phyloP scores from a whole-genome alignment of 257 asterid species.

The Petrea volubilis region DNA sequence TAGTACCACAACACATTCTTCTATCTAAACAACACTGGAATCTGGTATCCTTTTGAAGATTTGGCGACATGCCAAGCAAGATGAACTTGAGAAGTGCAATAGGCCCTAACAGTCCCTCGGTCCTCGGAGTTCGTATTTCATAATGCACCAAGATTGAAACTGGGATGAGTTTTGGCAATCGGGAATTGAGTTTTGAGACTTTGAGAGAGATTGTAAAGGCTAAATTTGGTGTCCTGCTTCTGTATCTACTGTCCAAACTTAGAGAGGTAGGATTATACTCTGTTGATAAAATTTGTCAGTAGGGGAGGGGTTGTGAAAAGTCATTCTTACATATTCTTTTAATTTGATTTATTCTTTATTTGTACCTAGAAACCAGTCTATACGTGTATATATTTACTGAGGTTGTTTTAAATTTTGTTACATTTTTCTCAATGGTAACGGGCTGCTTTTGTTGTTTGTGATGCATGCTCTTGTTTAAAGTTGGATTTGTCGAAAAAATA shows the following conservation, averaged over 20 bases:
- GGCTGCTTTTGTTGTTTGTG: no score
- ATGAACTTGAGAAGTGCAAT: not conserved
- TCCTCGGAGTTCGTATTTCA: not conserved
- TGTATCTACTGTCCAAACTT: no score
- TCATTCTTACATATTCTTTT: not conserved
- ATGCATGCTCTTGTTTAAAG: no score
- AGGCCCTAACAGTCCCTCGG: not conserved
- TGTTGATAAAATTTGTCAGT: not conserved
- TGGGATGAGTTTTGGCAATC: no score
- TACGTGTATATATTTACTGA: slow-evolving; percentile 27
- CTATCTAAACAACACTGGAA: slow-evolving; percentile 21
- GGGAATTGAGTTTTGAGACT: not conserved
- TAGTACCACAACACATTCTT: slow-evolving; percentile 19
- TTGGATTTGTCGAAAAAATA: no score
- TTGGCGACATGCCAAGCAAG: not conserved
- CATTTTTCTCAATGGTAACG: not conserved
- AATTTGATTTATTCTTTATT: slow-evolving; percentile 28
- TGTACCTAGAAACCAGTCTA: not conserved
- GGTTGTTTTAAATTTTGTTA: slow-evolving; percentile 1
- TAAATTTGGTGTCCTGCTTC: not conserved
- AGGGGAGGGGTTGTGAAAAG: not conserved
- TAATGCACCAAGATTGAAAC: not conserved
- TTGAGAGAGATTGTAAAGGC: not conserved
- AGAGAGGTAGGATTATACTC: not conserved
- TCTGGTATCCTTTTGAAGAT: not conserved